Evolutionary conservation across 2,329 filamentous ascomycete species (phyloP).

Genomic region (Exophiala aquamarina): DNA sequence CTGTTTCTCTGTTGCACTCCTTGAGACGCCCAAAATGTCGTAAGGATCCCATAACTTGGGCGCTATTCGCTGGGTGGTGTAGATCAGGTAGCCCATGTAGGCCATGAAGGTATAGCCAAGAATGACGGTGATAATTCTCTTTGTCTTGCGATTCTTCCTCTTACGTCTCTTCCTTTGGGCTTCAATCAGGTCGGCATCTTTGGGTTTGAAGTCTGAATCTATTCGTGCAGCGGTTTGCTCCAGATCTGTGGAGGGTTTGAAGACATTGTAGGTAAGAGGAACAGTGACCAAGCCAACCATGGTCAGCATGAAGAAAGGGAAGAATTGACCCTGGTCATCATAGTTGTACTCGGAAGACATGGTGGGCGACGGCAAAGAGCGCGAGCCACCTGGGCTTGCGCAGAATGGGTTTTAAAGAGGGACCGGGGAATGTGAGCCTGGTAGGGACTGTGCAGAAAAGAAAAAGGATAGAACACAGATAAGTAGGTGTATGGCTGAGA

Average conservation of each 20-base stretch:
- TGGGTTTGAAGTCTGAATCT: constrained; percentile 74
- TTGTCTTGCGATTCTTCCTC: constrained; percentile 84
- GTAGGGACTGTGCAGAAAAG: background rate
- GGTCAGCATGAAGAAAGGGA: constrained; percentile 97
- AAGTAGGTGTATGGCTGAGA: no score
- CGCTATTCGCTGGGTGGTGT: constrained; percentile 68
- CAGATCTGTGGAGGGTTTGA: constrained; percentile 67
- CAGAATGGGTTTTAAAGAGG: background rate
- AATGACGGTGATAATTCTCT: constrained; percentile 74
- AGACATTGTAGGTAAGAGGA: constrained; percentile 83
- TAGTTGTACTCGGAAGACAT: constrained; percentile 96
- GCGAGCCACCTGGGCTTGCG: constrained; percentile 17
- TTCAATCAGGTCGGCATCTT: constrained; percentile 81
- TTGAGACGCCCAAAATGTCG: constrained; percentile 83
- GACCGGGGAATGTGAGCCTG: background rate
- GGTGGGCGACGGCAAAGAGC: constrained; percentile 5
- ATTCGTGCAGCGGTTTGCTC: constrained; percentile 81
- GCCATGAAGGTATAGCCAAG: constrained; percentile 80
- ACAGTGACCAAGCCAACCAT: constrained; percentile 83
- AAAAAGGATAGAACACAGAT: no score
- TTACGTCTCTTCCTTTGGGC: constrained; percentile 81
- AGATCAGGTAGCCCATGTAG: constrained; percentile 89
- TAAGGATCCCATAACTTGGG: constrained; percentile 95
- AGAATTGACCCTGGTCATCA: constrained; percentile 97
- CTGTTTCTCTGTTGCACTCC: constrained; percentile 81